These are phyloP conservation scores for Rhizopus stolonifer DNA, from an alignment of 371 early-diverging fungal species.

Conservation along the genomic window DNA sequence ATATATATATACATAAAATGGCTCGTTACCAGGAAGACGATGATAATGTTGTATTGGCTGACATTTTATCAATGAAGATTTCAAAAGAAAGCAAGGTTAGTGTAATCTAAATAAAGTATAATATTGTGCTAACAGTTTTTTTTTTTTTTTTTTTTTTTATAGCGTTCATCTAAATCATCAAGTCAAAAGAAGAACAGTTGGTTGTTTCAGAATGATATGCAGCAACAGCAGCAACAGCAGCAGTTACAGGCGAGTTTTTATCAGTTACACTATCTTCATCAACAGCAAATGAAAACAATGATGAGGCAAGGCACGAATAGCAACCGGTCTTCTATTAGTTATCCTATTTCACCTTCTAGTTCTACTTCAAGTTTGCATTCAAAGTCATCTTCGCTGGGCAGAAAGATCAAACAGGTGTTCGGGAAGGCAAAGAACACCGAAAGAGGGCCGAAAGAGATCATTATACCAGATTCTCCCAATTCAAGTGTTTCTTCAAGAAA, in stretches of 20 bases:
- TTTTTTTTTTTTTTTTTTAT: neutral
- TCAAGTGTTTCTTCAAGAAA: slow-evolving; percentile 16
- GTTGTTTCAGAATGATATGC: neutral
- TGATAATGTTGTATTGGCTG: slow-evolving; percentile 20
- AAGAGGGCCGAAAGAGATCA: slow-evolving; percentile 1
- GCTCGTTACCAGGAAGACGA: slow-evolving; percentile 7
- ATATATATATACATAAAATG: slow-evolving; percentile 1
- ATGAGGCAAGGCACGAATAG: slow-evolving; percentile 8
- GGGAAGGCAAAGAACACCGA: slow-evolving; percentile 5
- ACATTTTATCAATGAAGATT: slow-evolving; percentile 22
- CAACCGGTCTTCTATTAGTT: neutral
- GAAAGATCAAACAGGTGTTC: slow-evolving; percentile 23
- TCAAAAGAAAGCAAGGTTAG: slow-evolving; percentile 12
- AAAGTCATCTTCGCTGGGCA: slow-evolving; percentile 15
- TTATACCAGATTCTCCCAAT: slow-evolving; percentile 18
- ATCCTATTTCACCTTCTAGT: slow-evolving; percentile 13
- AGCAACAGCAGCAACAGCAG: slow-evolving; percentile 18
- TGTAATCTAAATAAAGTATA: too few relatives aligned
- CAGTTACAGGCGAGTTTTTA: slow-evolving; percentile 25
- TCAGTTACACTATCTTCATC: slow-evolving; percentile 27
- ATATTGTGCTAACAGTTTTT: neutral
- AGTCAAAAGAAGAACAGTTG: neutral
- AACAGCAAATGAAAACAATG: slow-evolving; percentile 26
- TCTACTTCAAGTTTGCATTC: slow-evolving; percentile 14
- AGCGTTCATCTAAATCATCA: neutral